Percentiles rank a stretch among this genome's conserved stretches.
Conservation (phyloP, 495 filamentous ascomycete genomes). For the Penicillium paxilli region DNA sequence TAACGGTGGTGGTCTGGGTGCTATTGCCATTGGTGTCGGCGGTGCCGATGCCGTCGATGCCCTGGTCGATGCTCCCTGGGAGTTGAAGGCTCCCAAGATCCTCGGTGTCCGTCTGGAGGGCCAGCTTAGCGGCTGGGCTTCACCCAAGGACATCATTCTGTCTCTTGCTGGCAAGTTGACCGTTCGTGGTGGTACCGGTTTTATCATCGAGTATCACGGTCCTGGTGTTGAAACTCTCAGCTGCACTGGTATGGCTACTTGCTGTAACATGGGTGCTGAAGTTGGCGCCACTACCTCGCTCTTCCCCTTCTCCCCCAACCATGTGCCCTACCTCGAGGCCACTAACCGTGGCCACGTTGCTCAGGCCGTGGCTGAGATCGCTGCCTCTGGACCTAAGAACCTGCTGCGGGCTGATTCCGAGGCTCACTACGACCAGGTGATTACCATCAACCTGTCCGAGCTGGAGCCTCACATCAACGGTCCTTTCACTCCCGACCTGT, state of each 20-base stretch:
- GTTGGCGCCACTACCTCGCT: slow-evolving; percentile 95
- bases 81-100: slow-evolving; percentile 89
- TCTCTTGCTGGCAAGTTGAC: slow-evolving; percentile 86
- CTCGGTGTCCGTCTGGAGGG: slow-evolving; percentile 86
- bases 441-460: slow-evolving; percentile 87
- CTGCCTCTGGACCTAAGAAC: slow-evolving; percentile 47
- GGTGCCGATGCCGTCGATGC: slow-evolving; percentile 98
- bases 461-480: slow-evolving; percentile 98
- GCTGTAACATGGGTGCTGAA: slow-evolving; percentile 91
- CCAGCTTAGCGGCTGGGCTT: slow-evolving; percentile 82
- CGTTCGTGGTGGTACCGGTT: slow-evolving; percentile 92
- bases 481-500: slow-evolving; percentile 92
- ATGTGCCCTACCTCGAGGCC: slow-evolving; percentile 75
- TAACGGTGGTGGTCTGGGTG: slow-evolving; percentile 89
- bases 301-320: slow-evolving; percentile 76
- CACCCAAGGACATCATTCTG: slow-evolving; percentile 94
- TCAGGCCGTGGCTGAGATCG: slow-evolving; percentile 40
- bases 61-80: slow-evolving; percentile 94
- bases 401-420: slow-evolving; percentile 73
- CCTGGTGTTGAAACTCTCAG: slow-evolving; percentile 86
- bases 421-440: slow-evolving; percentile 84
- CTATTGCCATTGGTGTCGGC: slow-evolving; percentile 96
- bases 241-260: slow-evolving; percentile 90
- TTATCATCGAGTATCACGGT: slow-evolving; percentile 90
- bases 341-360: slow-evolving; percentile 79